phyloP scores from a whole-genome alignment of 495 filamentous ascomycete genomes.

The Hypomontagnella submonticulosa region DNA sequence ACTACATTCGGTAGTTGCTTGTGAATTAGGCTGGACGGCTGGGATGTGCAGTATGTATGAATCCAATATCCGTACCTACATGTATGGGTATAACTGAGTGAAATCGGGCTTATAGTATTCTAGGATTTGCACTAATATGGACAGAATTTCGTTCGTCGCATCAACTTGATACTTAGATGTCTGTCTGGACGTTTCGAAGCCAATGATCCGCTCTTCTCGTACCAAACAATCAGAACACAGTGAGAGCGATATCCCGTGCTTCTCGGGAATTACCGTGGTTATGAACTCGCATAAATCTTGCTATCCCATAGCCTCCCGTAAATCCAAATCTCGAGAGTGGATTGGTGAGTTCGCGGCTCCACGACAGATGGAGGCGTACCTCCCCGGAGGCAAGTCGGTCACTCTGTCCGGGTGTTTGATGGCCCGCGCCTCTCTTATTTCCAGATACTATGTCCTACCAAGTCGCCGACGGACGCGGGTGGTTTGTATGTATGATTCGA shows the following conservation, averaged over 20 bases:
- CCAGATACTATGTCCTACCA: constrained; percentile 25
- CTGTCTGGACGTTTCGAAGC: background rate
- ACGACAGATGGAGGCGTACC: constrained; percentile 26
- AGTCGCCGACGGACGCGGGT: background rate
- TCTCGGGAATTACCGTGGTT: constrained; percentile 2
- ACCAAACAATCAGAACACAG: constrained; percentile 2
- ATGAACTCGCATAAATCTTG: constrained; percentile 22
- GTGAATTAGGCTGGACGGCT: constrained; percentile 9
- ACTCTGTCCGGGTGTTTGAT: constrained; percentile 11
- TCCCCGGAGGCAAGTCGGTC: constrained; percentile 24
- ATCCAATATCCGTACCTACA: background rate
- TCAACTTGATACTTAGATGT: constrained; percentile 6
- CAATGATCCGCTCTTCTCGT: constrained; percentile 21
- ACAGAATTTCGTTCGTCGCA: background rate
- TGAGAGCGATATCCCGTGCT: constrained; percentile 13
- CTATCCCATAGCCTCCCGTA: constrained; percentile 4
- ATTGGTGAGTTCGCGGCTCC: constrained; percentile 29
- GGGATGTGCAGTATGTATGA: background rate
- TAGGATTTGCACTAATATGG: background rate
- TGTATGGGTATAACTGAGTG: background rate
- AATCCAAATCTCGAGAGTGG: constrained; percentile 24
- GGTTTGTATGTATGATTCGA: constrained; percentile 19
- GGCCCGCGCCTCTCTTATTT: constrained; percentile 4
- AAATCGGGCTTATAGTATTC: background rate
- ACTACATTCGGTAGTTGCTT: constrained; percentile 17